Evolutionary conservation across 352 stramenopile genomes (phyloP).

Genomic region (Phytopythium chamaehyphon): DNA sequence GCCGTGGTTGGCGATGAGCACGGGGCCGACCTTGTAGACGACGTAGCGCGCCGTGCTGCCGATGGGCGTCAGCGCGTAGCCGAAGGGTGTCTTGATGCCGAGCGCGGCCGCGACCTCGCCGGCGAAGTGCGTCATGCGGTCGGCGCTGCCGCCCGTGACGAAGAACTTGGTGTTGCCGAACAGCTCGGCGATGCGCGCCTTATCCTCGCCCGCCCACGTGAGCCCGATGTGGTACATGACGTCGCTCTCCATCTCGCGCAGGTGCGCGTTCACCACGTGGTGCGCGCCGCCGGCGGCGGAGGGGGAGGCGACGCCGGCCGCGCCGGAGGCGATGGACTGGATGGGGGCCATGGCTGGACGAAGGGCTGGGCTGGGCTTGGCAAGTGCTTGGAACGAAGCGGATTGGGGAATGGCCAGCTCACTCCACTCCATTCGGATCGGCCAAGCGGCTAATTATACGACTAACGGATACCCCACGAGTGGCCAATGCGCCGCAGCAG

Average conservation of each 20-base stretch:
- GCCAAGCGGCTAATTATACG: neutral
- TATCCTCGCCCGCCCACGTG: constrained; percentile 44
- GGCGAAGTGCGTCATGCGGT: constrained; percentile 76
- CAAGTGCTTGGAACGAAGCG: no score
- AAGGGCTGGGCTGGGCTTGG: neutral
- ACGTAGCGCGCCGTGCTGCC: constrained; percentile 70
- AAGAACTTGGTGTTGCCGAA: constrained; percentile 84
- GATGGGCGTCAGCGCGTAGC: constrained; percentile 57
- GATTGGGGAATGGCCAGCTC: no score
- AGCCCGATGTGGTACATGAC: constrained; percentile 80
- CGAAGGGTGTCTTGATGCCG: constrained; percentile 51
- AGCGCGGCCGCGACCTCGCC: constrained; percentile 50
- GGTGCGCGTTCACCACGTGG: constrained; percentile 64
- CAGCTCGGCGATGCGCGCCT: constrained; percentile 32
- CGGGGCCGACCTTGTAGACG: constrained; percentile 76
- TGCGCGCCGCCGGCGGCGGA: constrained; percentile 4
- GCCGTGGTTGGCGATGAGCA: constrained; percentile 78
- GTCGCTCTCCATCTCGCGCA: constrained; percentile 53
- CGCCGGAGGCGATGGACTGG: constrained; percentile 12
- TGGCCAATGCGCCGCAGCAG: neutral
- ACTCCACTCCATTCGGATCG: neutral
- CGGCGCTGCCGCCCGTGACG: constrained; percentile 60
- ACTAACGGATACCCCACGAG: neutral
- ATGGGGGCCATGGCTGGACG: constrained; percentile 22
- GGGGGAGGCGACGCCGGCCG: constrained; percentile 2